Evolutionary conservation across 2,329 filamentous ascomycete species (phyloP), one percentile per base, ranked within the genome.

Genomic region (Monilinia fructicola): DNA sequence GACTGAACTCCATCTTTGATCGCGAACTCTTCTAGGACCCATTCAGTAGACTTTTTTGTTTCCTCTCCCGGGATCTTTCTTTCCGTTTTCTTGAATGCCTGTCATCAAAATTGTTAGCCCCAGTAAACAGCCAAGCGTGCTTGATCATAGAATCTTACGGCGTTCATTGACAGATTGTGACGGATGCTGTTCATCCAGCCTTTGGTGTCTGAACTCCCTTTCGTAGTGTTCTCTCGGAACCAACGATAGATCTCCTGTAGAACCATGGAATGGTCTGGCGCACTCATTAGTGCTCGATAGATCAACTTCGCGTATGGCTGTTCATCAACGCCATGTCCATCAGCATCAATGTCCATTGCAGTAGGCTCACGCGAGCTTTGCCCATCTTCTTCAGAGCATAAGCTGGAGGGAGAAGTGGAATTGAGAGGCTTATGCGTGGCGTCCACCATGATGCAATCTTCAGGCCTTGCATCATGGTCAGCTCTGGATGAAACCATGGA

Each of bases 181-280:
- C 94, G 87, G 71, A 98, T 96, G 76, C 92, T 96, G 78, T 97
- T 98, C 79, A 94, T 90, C 94, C 94, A 98, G 12, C 93, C 94
- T 72, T 88, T 90, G 16, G 78, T 80, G 10, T 82, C 83, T 23
- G 78, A 76, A 55, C 84, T 83, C 5, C 86, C 87, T 77, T 95
- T 97, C 71, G 86, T 84, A 2, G 93, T 97, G 74, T 97, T 89
- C 38, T 88, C 83, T 53, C 85, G 82, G 74, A 98, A 96, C 93
- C 94, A 98, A 67, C 89, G 83, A 78, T 98, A 98, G 67, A 98
- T 91, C 64, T 96, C 89, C 72, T 93, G 88, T 16, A 98, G 82
- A 2, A 90, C 86, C 86, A 97, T 90, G 28, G 86, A 87, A 69
- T 90, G 84, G 6, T 82, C 80, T 0, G 87, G 85, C 0, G 84